Evolutionary conservation across 2,329 filamentous ascomycete genomes (phyloP).

Genomic region (Clathrospora elynae): DNA sequence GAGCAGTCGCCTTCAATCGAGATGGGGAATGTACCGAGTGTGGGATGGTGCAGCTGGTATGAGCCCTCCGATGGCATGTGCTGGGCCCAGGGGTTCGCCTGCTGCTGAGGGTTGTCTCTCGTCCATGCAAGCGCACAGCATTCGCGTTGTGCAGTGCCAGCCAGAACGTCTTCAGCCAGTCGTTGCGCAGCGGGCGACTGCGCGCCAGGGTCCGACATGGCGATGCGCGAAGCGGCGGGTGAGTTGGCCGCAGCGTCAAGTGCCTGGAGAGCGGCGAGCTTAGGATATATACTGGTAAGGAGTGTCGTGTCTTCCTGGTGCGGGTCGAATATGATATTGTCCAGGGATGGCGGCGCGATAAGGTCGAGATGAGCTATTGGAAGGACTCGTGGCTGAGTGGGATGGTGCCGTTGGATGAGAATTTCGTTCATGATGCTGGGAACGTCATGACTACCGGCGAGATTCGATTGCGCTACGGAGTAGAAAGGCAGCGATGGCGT

Average conservation of each 20-base stretch:
- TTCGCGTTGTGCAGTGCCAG: constrained; percentile 69
- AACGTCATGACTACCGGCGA: constrained; percentile 55
- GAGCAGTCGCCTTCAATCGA: constrained; percentile 51
- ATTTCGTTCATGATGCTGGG: constrained; percentile 54
- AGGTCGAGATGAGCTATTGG: constrained; percentile 49
- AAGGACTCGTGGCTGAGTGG: constrained; percentile 46
- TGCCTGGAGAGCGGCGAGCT: constrained; percentile 53
- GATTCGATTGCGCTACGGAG: constrained; percentile 64
- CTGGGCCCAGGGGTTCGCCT: constrained; percentile 46
- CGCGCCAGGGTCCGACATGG: constrained; percentile 69
- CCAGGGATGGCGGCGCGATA: constrained; percentile 45
- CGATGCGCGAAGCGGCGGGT: constrained; percentile 56
- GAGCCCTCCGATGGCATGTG: constrained; percentile 46
- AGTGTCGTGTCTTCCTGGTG: constrained; percentile 41
- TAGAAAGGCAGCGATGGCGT: constrained; percentile 73
- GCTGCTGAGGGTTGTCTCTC: constrained; percentile 43
- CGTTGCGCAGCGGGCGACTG: constrained; percentile 67
- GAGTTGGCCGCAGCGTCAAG: constrained; percentile 54
- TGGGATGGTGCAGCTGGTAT: constrained; percentile 55
- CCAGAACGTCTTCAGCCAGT: constrained; percentile 63
- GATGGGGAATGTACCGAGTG: constrained; percentile 51
- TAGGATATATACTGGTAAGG: constrained; percentile 53
- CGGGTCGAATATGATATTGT: constrained; percentile 32
- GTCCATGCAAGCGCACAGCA: constrained; percentile 72
- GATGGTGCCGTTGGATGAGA: constrained; percentile 48